These are phyloP conservation scores for Akanthomyces dipterigenus DNA, from an alignment of 2,329 filamentous ascomycete genomes.

Conservation along the genomic window DNA sequence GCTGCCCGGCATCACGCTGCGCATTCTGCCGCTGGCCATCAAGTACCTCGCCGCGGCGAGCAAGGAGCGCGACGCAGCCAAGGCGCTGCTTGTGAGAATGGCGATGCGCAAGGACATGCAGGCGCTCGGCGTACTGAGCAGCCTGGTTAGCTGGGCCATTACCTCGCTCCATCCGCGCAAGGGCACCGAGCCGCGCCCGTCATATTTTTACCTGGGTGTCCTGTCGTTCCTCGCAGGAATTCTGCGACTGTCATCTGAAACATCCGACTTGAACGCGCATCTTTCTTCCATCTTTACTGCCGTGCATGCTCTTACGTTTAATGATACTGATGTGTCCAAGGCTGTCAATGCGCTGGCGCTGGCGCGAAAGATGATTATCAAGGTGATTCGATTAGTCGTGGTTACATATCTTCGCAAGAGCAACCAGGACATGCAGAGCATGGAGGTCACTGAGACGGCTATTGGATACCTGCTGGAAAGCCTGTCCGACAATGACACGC, in stretches of 20 bases:
- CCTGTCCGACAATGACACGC: slow-evolving; percentile 81
- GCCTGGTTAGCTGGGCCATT: slow-evolving; percentile 66
- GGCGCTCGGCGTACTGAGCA: slow-evolving; percentile 59
- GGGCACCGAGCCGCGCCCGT: slow-evolving; percentile 35
- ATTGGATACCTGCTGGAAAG: slow-evolving; percentile 76
- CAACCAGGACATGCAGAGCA: slow-evolving; percentile 33
- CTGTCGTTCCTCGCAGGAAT: slow-evolving; percentile 75
- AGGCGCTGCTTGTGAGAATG: slow-evolving; percentile 70
- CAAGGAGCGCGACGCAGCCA: slow-evolving; percentile 87
- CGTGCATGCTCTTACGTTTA: slow-evolving; percentile 52
- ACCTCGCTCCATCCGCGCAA: slow-evolving; percentile 45
- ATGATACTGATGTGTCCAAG: slow-evolving; percentile 40
- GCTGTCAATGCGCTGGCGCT: slow-evolving; percentile 65
- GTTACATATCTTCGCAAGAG: slow-evolving; percentile 56
- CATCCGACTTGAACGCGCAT: slow-evolving; percentile 64
- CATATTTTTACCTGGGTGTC: slow-evolving; percentile 72
- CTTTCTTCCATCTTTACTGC: slow-evolving; percentile 59
- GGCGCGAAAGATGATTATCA: slow-evolving; percentile 75
- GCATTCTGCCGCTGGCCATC: slow-evolving; percentile 64
- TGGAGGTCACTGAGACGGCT: slow-evolving; percentile 64
- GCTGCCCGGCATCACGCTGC: slow-evolving; percentile 62
- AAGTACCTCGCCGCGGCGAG: slow-evolving; percentile 67
- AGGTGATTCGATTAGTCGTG: slow-evolving; percentile 70
- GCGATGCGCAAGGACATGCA: slow-evolving; percentile 88
- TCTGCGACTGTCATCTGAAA: slow-evolving; percentile 60